phyloP scores from a whole-genome alignment of 106 monocot genomes.

The Vanilla planifolia region DNA sequence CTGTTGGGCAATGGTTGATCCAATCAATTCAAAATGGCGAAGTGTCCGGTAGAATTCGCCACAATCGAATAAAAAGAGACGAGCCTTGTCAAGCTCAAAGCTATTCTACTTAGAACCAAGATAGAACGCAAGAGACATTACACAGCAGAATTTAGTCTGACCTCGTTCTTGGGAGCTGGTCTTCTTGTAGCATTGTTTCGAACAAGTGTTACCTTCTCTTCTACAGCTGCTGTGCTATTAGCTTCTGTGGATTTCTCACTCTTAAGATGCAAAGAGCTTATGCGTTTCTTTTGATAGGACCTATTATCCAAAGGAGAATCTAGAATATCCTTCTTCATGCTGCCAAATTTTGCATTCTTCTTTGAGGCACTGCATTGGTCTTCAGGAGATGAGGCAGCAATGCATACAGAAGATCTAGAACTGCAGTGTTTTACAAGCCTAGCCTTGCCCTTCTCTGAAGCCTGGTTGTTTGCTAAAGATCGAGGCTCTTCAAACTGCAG shows the following conservation, averaged over 20 bases:
- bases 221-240: background rate
- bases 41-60: too few species aligned
- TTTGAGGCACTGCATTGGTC: constrained; percentile 17
- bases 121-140: too few species aligned
- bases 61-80: too few species aligned
- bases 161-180: constrained; percentile 35
- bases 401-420: constrained; percentile 10
- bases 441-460: too few species aligned
- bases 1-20: too few species aligned
- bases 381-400: constrained; percentile 7
- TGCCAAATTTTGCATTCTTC: constrained; percentile 10
- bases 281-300: constrained; percentile 14
- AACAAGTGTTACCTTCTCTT: constrained; percentile 3
- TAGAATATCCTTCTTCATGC: constrained; percentile 22
- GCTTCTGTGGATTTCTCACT: constrained; percentile 15
- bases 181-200: constrained; percentile 21
- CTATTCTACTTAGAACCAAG: too few species aligned
- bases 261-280: background rate
- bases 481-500: too few species aligned
- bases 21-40: too few species aligned
- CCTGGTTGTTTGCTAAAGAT: too few species aligned
- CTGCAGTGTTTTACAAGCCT: constrained; percentile 10
- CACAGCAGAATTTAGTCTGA: too few species aligned
- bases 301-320: constrained; percentile 19
- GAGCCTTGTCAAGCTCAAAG: too few species aligned